Base-by-base conservation (phyloP, 1,284 basidiomycete genomes). In the Apiotrichum brassicae region DNA sequence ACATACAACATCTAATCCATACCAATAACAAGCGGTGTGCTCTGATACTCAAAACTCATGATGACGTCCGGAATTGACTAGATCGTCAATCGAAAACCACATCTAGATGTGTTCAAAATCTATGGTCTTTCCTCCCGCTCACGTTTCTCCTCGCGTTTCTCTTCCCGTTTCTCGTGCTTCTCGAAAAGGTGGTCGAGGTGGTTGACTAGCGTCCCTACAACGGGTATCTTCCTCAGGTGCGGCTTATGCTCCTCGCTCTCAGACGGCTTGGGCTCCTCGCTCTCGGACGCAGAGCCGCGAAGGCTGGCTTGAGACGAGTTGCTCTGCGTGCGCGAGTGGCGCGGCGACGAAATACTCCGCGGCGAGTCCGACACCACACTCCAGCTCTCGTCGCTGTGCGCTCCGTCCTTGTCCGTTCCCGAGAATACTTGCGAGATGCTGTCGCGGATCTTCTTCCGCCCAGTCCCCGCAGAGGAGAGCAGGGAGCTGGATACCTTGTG, bases 331-430 rank as follows among this genome's bases (percentile, higher is more conserved):
- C n/a, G 39, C 26, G 40, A 42, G 14, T 22, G 40, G 12, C 6
- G 16, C 11, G 14, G 40, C 1, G 46, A 36, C 14, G 47, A 43
- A 4, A n/a, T 11, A 19, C 16, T 12, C 25, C 25, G 39, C 20
- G 26, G 18, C 8, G 24, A 38, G 38, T 51, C 56, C 3, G 44
- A 48, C 16, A 58, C 56, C 4, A 58, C 48, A n/a, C 41, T 42
- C 56, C 56, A 58, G 44, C 53, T 54, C 49, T 50, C 56, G 37
- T 54, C 56, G 6, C 43, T 44, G n/a, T 42, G 33, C 35, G 38
- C 46, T 36, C 43, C 38, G 9, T 49, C 46, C 12, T 28, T 28
- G 32, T 47, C 46, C 2, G 32, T 35, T 7, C 40, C 38, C 2
- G 37, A 35, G 16, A 41, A 24, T 14, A 23, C 28, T 18, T 30